phyloP scores from a whole-genome alignment of 2,329 filamentous ascomycete genomes.

The Byssochlamys sp. region DNA sequence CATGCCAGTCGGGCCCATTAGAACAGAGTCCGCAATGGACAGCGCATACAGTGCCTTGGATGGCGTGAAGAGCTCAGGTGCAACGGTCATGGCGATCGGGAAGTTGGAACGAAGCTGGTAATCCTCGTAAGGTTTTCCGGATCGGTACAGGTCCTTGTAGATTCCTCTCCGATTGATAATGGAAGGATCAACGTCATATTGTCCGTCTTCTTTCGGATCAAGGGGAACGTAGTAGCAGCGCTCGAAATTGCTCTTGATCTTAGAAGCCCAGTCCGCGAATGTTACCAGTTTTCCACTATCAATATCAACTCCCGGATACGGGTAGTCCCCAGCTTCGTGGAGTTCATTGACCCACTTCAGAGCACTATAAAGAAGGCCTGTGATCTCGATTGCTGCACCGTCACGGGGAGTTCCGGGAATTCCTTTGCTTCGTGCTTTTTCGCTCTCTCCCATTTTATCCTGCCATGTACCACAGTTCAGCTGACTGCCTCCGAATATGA shows the following conservation, averaged over 20 bases:
- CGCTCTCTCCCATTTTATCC: slow-evolving; percentile 99
- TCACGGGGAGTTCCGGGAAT: slow-evolving; percentile 93
- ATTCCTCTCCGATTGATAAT: slow-evolving; percentile 86
- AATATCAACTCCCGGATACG: slow-evolving; percentile 62
- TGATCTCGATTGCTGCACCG: slow-evolving; percentile 90
- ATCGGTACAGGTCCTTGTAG: slow-evolving; percentile 93
- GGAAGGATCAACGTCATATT: slow-evolving; percentile 69
- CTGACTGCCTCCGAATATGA: slow-evolving; percentile 90
- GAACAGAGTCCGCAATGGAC: slow-evolving; percentile 64
- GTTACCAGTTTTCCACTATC: slow-evolving; percentile 54
- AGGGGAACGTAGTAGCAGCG: slow-evolving; percentile 78
- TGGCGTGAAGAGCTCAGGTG: slow-evolving; percentile 74
- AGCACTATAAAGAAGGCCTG: slow-evolving; percentile 81
- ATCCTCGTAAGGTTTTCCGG: slow-evolving; percentile 91
- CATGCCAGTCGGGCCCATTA: slow-evolving; percentile 87
- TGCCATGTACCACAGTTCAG: slow-evolving; percentile 97
- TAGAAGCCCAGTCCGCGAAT: slow-evolving; percentile 67
- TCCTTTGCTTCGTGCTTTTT: slow-evolving; percentile 81
- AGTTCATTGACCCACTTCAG: slow-evolving; percentile 69
- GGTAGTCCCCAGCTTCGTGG: slow-evolving; percentile 58
- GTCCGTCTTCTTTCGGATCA: slow-evolving; percentile 56
- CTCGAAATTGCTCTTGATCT: slow-evolving; percentile 80
- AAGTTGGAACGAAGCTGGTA: slow-evolving; percentile 95
- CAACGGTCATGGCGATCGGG: slow-evolving; percentile 87
- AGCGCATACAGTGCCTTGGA: slow-evolving; percentile 71